Conservation (phyloP, 176 grass and related monocot genomes). For the Oryza punctata region DNA sequence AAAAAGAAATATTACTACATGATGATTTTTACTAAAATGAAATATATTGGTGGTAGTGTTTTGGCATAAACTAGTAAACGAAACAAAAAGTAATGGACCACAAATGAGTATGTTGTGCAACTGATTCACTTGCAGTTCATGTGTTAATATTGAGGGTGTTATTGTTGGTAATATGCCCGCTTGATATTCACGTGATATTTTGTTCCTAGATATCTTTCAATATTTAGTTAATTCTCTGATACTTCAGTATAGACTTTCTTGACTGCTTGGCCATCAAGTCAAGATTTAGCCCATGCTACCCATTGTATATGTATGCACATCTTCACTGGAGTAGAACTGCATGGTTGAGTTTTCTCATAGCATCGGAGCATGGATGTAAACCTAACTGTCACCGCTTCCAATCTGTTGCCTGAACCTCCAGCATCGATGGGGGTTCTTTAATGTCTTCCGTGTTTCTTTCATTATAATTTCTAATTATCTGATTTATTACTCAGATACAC, state of each 20-base stretch:
- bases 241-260: not conserved
- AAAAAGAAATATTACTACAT: not conserved
- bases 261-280: slow-evolving; percentile 8
- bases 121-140: slow-evolving; percentile 28
- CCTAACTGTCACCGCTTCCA: not conserved
- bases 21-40: not conserved
- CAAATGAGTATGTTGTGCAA: not conserved
- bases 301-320: not conserved
- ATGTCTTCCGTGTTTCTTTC: slow-evolving; percentile 18
- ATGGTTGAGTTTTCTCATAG: slow-evolving; percentile 10
- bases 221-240: not conserved
- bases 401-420: not conserved
- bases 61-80: slow-evolving; percentile 11
- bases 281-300: not conserved
- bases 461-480: slow-evolving; percentile 30
- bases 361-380: not conserved
- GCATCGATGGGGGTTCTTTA: not conserved
- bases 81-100: not conserved
- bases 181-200: slow-evolving; percentile 24
- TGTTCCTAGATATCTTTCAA: not conserved
- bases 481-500: slow-evolving; percentile 66
- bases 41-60: not conserved
- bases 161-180: slow-evolving; percentile 29
- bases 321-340: not conserved
- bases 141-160: slow-evolving; percentile 12